Base-by-base conservation (phyloP, 495 filamentous ascomycete genomes). In the Penicillium soppii region DNA sequence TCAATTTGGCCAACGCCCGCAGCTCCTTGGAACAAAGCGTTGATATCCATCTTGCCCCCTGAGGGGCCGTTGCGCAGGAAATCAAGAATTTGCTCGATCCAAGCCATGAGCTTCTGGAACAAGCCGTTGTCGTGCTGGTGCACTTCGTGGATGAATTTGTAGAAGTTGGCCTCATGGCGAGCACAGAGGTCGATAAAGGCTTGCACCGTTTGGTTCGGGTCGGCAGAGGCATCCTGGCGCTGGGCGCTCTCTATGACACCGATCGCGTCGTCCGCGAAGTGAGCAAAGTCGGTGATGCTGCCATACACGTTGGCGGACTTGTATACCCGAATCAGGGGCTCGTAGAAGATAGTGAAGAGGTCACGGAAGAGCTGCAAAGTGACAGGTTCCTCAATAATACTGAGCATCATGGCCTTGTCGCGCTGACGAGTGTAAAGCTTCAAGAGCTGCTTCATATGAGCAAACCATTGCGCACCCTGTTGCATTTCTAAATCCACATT, bases 171-270 rank as follows among this genome's bases (percentile, higher is more conserved):
- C 71, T 98, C 87, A 66, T 98, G 94, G 13, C 94, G 84, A 50
- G 90, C 88, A 67, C 94, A 98, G 35, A 98, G 82, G 66, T 98
- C 95, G 65, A 97, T 98, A 66, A 98, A 98, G 29, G 90, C 81
- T 67, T 98, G 94, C n/a, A 98, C 94, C 0, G 94, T 98, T 71
- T 96, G 91, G 70, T 98, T 98, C 12, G 94, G 94, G 63, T 98
- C 94, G 0, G 91, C 91, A 0, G 88, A 87, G 37, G 92, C 85
- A 67, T 96, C 95, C 68, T 97, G 91, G 25, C 89, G 84, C 59
- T 95, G 91, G 50, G 89, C 91, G 50, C 83, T 86, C 49, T 96
- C 91, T 27, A 98, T 87, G 5, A 95, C 90, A 58, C 76, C 72
- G 58, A 97, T 95, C 58, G 91, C 84, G 62, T 98, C 94, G 61